Base-by-base conservation (phyloP, 768 basidiomycete species). In the Pisolithus orientalis region DNA sequence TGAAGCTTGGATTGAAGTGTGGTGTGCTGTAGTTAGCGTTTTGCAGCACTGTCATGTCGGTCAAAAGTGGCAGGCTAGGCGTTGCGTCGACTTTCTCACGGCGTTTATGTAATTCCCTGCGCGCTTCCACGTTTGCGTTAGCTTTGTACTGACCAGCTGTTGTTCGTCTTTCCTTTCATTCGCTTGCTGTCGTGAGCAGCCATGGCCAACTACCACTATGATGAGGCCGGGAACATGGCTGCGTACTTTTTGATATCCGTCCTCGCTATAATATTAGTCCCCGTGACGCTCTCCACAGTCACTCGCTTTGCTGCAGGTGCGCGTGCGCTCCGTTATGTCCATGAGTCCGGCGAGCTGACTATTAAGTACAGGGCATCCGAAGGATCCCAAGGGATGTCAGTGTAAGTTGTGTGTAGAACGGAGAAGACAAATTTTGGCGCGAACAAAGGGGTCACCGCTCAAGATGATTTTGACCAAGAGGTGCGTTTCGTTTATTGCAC, bases 211-310 rank as follows among this genome's bases (percentile, higher is more conserved):
- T 90, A 91, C 72, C 77, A 83, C 70, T 92, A 92, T 67, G 90
- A 92, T 69, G 89, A 91, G 74, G 78, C 79, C 44, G 90, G 90
- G 57, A 83, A 82, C 57, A 86, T 92, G 86, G 88, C 89, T 62
- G 79, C 83, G 37, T 97, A 94, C 73, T 97, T 97, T 70, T 70
- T 93, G 54, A 82, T 98, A 51, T 91, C 93, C 7, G 85, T 96
- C 66, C 84, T 97, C 58, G 82, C 84, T 51, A 77, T 97, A 59
- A 62, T 92, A 42, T 82, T 98, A 53, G 67, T 91, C 34, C 95
- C 95, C 0, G 67, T 88, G 55, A 88, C 93, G 1, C 54, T 88
- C 43, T 69, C 83, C 0, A 64, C 78, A 17, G 60, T 80, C 21
- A 66, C 74, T 0, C 56, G 54, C 34, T 11, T 53, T 6, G 65